Evolutionary conservation across 108 stramenopile genomes (phyloP).

Genomic region (Cyclotella atomus): DNA sequence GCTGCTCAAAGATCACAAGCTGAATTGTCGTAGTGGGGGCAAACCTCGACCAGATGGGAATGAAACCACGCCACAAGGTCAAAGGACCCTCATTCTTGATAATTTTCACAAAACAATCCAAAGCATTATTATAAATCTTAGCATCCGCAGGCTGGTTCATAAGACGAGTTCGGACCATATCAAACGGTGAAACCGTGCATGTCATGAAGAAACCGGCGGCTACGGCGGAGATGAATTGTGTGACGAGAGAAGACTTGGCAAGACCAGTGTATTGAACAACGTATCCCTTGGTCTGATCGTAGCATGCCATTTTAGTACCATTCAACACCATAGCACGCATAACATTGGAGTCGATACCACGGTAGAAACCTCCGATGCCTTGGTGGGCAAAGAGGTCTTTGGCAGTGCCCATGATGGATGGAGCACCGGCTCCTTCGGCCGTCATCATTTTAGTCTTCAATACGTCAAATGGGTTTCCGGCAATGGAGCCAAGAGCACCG

Average conservation of each 20-base stretch:
- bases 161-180: constrained; percentile 88
- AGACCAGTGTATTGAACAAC: constrained; percentile 72
- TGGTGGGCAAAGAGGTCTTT: constrained; percentile 72
- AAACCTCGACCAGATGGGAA: constrained; percentile 94
- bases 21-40: constrained; percentile 93
- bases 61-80: constrained; percentile 91
- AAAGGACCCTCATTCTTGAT: constrained; percentile 80
- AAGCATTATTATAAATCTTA: constrained; percentile 84
- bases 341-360: constrained; percentile 92
- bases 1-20: constrained; percentile 90
- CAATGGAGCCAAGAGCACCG: constrained; percentile 87
- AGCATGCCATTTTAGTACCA: constrained; percentile 94
- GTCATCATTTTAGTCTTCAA: constrained; percentile 92
- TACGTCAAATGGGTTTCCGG: constrained; percentile 94
- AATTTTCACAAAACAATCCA: constrained; percentile 90
- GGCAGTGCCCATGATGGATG: constrained; percentile 70
- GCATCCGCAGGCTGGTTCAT: constrained; percentile 95
- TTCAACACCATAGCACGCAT: constrained; percentile 92
- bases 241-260: constrained; percentile 57
- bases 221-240: constrained; percentile 78
- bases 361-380: constrained; percentile 90
- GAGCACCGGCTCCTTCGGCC: constrained; percentile 59
- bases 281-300: constrained; percentile 87
- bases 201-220: constrained; percentile 96
- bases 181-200: constrained; percentile 89